Conservation (phyloP, 345 rosid species). For the Bretschneidera sinensis region DNA sequence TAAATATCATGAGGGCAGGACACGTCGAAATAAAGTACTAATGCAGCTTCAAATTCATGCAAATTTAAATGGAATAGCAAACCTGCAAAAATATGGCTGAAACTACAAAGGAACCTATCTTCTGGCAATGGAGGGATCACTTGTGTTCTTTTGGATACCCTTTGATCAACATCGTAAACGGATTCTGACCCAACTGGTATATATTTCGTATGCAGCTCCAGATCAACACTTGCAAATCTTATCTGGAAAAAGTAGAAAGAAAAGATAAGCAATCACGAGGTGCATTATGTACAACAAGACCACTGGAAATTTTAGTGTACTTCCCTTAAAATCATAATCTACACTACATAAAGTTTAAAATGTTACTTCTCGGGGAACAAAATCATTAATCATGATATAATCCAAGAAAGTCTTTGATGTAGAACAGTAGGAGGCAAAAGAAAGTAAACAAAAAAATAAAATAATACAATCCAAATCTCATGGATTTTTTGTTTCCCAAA, state of each 20-base stretch:
- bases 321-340: no score
- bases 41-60: not conserved
- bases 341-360: no score
- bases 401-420: no score
- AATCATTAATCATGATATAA: no score
- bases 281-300: no score
- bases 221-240: constrained; percentile 61
- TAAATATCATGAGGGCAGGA: not conserved
- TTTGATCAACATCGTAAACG: constrained; percentile 66
- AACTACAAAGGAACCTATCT: constrained; percentile 78
- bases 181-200: constrained; percentile 69
- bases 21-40: not conserved
- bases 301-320: no score
- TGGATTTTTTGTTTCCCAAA: no score
- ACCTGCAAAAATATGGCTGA: constrained; percentile 90
- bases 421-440: no score
- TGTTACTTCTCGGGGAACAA: no score
- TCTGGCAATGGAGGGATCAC: constrained; percentile 78
- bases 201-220: constrained; percentile 75
- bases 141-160: constrained; percentile 60
- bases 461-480: no score
- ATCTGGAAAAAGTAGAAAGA: constrained; percentile 37
- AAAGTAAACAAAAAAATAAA: no score
- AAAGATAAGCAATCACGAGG: not conserved
- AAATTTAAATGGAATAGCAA: constrained; percentile 6